These are phyloP conservation scores for Blastocystis sp. DNA, from an alignment of 352 stramenopile species.

Conservation along the genomic window DNA sequence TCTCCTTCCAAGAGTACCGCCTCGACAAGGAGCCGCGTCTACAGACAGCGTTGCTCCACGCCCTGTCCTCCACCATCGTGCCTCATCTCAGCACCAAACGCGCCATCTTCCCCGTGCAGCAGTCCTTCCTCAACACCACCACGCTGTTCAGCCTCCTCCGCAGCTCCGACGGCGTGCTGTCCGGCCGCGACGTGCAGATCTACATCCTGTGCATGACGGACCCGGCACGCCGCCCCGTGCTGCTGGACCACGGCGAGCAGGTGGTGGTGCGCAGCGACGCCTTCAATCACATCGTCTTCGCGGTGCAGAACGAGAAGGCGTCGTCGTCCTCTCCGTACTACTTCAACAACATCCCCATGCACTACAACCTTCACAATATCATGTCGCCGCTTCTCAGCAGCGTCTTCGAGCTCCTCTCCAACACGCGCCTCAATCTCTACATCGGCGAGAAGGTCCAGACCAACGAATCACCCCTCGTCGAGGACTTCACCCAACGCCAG, in stretches of 20 bases:
- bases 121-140: slow-evolving; percentile 39
- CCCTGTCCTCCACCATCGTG: slow-evolving; percentile 17
- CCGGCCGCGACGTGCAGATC: slow-evolving; percentile 49
- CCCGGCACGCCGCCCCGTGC: slow-evolving; percentile 10
- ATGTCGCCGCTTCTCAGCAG: slow-evolving; percentile 15
- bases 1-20: slow-evolving; percentile 43
- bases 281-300: slow-evolving; percentile 28
- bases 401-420: slow-evolving; percentile 49
- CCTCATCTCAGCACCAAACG: slow-evolving; percentile 29
- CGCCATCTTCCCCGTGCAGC: slow-evolving; percentile 43
- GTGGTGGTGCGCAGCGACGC: slow-evolving; percentile 17
- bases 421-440: slow-evolving; percentile 26
- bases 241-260: slow-evolving; percentile 38
- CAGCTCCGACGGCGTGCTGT: neutral
- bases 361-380: slow-evolving; percentile 59
- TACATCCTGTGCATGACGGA: slow-evolving; percentile 61
- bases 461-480: neutral
- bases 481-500: slow-evolving; percentile 19
- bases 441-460: slow-evolving; percentile 57
- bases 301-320: slow-evolving; percentile 38
- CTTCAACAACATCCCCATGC: slow-evolving; percentile 38
- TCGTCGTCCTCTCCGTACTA: slow-evolving; percentile 36
- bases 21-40: slow-evolving; percentile 42
- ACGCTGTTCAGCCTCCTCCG: slow-evolving; percentile 1
- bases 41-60: slow-evolving; percentile 23